Base-by-base conservation (phyloP, 306 rosid genomes). In the Casuarina glauca region DNA sequence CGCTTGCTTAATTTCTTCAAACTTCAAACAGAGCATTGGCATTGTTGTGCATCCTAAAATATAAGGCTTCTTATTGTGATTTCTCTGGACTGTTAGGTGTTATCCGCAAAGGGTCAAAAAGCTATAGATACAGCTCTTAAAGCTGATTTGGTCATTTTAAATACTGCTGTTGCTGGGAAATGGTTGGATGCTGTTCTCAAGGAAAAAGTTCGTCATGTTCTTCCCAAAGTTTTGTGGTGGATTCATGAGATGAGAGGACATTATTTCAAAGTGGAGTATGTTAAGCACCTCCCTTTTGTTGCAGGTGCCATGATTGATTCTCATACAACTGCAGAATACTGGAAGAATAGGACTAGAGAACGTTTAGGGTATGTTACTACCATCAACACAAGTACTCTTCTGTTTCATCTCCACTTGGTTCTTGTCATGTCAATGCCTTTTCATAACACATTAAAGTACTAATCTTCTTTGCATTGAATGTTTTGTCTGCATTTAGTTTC, bases 241-340 rank as follows among this genome's bases (percentile, higher is more conserved):
- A 95, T 95, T 87, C 99, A 92, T 86, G 97, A 95, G 83, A 95
- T 95, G 97, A 95, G 97, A 44, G 97, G 97, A 84, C 89, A 95
- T 85, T 95, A 95, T 87, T 95, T 95, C 97, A 92, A 89, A 82
- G 80, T 86, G 90, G 98, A 89, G 83, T 91, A 91, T 88, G 98
- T 95, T 85, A 92, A 91, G 97, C 97, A 92, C 87, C 97, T 95
- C 88, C 98, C 97, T 86, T 91, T 85, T 84, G 97, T 92, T 88
- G 97, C 96, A 74, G 98, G 98, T 85, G 96, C 96, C 80, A 95
- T 95, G 97, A 95, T 95, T 74, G 98, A 95, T 88, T 95, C 98
- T 17, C 93, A 92, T 62, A 82, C 90, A 66, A 95, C 98, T 54
- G 92, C 97, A 19, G 90, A 92, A 69, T 95, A 91, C 84, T 92